phyloP scores from a whole-genome alignment of 495 filamentous ascomycete species.

The Baudoinia panamericana region DNA sequence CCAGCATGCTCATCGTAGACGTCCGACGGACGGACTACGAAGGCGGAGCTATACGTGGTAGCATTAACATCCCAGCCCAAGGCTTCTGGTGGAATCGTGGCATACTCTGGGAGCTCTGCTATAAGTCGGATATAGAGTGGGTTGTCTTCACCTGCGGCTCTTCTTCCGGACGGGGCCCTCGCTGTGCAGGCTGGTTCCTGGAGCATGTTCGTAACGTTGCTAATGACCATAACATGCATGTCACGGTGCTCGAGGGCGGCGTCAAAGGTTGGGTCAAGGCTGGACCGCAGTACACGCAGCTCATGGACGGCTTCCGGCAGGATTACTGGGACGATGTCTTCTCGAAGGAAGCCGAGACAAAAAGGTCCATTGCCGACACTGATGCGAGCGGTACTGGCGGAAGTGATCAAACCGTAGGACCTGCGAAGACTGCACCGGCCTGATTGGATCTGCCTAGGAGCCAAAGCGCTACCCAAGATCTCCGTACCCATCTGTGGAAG shows the following conservation, averaged over 20 bases:
- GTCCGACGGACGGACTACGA: constrained; percentile 32
- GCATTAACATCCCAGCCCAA: constrained; percentile 38
- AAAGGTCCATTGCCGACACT: constrained; percentile 5
- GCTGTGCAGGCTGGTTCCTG: constrained; percentile 37
- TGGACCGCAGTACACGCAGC: constrained; percentile 26
- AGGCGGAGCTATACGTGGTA: constrained; percentile 35
- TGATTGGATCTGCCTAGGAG: no score
- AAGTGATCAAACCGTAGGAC: background rate
- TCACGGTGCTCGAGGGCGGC: constrained; percentile 36
- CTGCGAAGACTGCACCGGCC: no score
- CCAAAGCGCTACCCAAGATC: no score
- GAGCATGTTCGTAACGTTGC: constrained; percentile 23
- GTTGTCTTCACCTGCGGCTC: constrained; percentile 40
- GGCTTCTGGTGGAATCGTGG: constrained; percentile 34
- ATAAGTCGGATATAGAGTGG: constrained; percentile 32
- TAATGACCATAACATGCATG: constrained; percentile 31
- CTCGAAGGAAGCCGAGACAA: constrained; percentile 9
- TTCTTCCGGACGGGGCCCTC: constrained; percentile 31
- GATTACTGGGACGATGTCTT: constrained; percentile 35
- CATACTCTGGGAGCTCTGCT: constrained; percentile 27
- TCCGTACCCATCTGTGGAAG: no score
- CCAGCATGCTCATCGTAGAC: constrained; percentile 26
- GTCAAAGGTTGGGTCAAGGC: constrained; percentile 38
- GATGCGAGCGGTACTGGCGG: constrained; percentile 1
- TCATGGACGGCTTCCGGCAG: constrained; percentile 38